Evolutionary conservation across 179 eudicot genomes (phyloP).

Genomic region (Spergularia azorica): DNA sequence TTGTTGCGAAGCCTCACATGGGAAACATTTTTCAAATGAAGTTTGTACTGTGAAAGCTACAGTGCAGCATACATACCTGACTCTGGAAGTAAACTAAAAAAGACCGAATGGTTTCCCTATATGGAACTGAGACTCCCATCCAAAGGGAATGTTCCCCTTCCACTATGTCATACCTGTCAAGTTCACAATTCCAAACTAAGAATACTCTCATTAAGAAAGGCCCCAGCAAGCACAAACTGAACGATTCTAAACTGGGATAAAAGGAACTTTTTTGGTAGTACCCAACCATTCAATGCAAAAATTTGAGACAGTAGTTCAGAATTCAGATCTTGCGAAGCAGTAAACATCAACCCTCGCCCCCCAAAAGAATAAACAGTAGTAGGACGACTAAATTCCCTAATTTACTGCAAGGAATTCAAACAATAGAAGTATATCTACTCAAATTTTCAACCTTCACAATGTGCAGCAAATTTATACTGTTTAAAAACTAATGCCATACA

Average conservation of each 20-base stretch:
- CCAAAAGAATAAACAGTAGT: not conserved
- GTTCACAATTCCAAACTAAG: constrained; percentile 37
- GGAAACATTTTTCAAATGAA: not conserved
- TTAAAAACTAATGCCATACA: constrained; percentile 7
- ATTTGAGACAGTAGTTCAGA: not conserved
- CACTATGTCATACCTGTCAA: constrained; percentile 83
- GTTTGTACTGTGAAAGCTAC: not conserved
- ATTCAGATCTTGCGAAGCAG: not conserved
- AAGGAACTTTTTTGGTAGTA: not conserved
- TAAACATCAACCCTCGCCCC: not conserved
- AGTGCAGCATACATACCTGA: constrained; percentile 53
- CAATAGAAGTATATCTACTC: not conserved
- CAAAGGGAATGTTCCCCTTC: constrained; percentile 88
- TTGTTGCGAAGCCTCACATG: not conserved
- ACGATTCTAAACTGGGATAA: constrained; percentile 15
- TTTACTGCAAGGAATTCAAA: no score
- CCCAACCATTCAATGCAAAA: not conserved
- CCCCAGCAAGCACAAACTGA: constrained; percentile 24
- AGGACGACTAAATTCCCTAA: not conserved
- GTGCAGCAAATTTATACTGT: constrained; percentile 7
- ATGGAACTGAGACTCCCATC: constrained; percentile 91
- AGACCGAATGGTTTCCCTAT: constrained; percentile 86
- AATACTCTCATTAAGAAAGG: constrained; percentile 29
- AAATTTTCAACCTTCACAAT: not conserved
- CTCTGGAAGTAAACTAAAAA: constrained; percentile 88